phyloP scores from a whole-genome alignment of 208 protist genomes.

The Trichomonas tenax region DNA sequence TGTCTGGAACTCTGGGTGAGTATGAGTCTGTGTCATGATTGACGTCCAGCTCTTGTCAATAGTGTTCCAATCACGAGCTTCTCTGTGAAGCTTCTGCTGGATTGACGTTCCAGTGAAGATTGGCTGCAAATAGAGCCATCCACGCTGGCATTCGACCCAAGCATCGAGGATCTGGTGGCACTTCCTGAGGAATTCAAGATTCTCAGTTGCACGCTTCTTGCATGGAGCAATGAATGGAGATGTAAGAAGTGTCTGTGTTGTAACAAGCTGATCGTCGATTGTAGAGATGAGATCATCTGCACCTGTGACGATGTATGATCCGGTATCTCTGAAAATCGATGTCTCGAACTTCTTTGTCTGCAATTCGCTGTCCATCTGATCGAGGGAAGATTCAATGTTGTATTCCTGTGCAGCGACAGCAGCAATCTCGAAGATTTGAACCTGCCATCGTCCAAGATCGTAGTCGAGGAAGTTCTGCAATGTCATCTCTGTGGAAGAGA shows the following conservation, averaged over 20 bases:
- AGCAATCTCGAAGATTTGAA: slow-evolving; percentile 68
- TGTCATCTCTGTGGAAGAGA: slow-evolving; percentile 42
- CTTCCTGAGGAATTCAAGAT: slow-evolving; percentile 38
- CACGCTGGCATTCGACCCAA: slow-evolving; percentile 62
- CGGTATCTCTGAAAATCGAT: neutral
- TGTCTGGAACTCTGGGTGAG: slow-evolving; percentile 56
- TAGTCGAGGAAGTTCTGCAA: slow-evolving; percentile 60
- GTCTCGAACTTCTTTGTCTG: neutral
- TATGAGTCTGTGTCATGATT: slow-evolving; percentile 37
- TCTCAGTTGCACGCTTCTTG: slow-evolving; percentile 41
- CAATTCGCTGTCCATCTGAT: slow-evolving; percentile 61
- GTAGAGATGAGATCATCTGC: slow-evolving; percentile 19
- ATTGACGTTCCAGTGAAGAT: slow-evolving; percentile 89
- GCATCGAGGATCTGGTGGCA: slow-evolving; percentile 45
- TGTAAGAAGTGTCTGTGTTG: slow-evolving; percentile 29
- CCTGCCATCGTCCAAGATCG: slow-evolving; percentile 57
- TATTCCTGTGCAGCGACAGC: slow-evolving; percentile 77
- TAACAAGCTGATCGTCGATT: slow-evolving; percentile 25
- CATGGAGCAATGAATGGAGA: slow-evolving; percentile 53
- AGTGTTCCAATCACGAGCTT: slow-evolving; percentile 55
- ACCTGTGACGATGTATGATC: slow-evolving; percentile 40
- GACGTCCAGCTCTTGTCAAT: slow-evolving; percentile 41
- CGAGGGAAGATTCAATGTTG: slow-evolving; percentile 77
- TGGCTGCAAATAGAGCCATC: slow-evolving; percentile 91
- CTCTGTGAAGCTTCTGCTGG: slow-evolving; percentile 75